These are phyloP conservation scores for Raphanus hybrid DNA, from an alignment of 441 rosid genomes.

Conservation along the genomic window DNA sequence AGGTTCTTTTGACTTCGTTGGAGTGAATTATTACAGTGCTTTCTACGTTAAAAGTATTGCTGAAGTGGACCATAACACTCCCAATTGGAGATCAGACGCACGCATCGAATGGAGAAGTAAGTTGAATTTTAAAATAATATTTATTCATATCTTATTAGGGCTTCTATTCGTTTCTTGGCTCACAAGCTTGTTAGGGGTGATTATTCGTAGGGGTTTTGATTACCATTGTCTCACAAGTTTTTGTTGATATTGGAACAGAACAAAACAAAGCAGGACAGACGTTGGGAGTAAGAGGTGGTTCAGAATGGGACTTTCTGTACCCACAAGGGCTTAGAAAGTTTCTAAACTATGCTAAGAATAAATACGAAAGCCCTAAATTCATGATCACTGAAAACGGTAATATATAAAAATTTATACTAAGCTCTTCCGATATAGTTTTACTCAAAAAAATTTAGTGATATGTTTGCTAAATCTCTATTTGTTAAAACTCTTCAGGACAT, in stretches of 20 bases:
- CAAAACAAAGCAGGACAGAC: slow-evolving; percentile 42
- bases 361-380: slow-evolving; percentile 37
- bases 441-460: not conserved
- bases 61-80: slow-evolving; percentile 13
- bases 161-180: slow-evolving; percentile 6
- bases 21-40: slow-evolving; percentile 55
- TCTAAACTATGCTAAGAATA: slow-evolving; percentile 38
- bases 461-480: slow-evolving; percentile 1
- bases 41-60: slow-evolving; percentile 41
- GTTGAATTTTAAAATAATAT: slow-evolving; percentile 7
- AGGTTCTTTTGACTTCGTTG: slow-evolving; percentile 55
- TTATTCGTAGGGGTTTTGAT: not conserved
- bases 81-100: slow-evolving; percentile 40
- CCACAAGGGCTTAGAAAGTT: slow-evolving; percentile 44
- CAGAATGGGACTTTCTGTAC: slow-evolving; percentile 43
- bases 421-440: not conserved
- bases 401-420: not conserved
- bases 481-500: slow-evolving; percentile 36
- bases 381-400: slow-evolving; percentile 48
- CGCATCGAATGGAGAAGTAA: slow-evolving; percentile 41
- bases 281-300: slow-evolving; percentile 39
- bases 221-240: too few species aligned
- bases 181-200: not conserved
- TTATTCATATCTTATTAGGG: not conserved
- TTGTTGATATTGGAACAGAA: slow-evolving; percentile 21